These are phyloP conservation scores for Davidsoniella neocaledoniae DNA, from an alignment of 2,329 filamentous ascomycete species.

Conservation along the genomic window DNA sequence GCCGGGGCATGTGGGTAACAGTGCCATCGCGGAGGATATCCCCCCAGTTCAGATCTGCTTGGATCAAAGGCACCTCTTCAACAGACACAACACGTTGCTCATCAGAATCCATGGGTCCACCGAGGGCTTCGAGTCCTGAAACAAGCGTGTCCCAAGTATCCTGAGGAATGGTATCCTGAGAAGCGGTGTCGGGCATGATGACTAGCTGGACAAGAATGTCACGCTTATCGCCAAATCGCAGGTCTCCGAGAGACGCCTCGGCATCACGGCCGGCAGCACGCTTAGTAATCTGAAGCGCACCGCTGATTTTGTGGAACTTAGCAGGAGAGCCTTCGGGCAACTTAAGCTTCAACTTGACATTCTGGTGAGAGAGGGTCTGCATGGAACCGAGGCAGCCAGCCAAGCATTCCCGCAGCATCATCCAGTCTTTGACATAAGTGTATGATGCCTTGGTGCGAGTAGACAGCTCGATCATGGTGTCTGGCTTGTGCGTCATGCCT, in stretches of 20 bases:
- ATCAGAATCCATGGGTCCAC: conserved; percentile 72
- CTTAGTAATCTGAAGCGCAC: conserved; percentile 89
- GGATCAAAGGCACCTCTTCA: conserved; percentile 86
- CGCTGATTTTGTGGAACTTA: conserved; percentile 97
- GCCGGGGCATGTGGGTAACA: conserved; percentile 69
- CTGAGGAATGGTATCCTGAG: conserved; percentile 71
- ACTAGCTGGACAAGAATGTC: conserved; percentile 90
- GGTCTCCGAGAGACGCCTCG: conserved; percentile 77
- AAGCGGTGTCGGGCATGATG: conserved; percentile 70
- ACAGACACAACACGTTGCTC: conserved; percentile 70
- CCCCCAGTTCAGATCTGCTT: conserved; percentile 84
- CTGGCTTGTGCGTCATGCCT: conserved; percentile 92
- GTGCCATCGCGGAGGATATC: conserved; percentile 84
- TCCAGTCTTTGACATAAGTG: conserved; percentile 98
- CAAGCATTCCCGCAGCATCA: conserved; percentile 96
- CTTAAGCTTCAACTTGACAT: conserved; percentile 87
- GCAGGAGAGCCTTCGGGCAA: conserved; percentile 91
- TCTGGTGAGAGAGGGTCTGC: conserved; percentile 93
- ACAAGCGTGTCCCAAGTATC: conserved; percentile 97
- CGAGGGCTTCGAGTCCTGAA: conserved; percentile 82
- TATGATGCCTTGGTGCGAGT: conserved; percentile 93
- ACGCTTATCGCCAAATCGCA: conserved; percentile 86
- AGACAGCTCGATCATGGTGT: conserved; percentile 96
- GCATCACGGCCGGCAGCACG: conserved; percentile 87
- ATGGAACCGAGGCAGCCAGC: conserved; percentile 83